These are phyloP conservation scores for Raphidocelis subcapitata DNA, from an alignment of 139 green algal species.

Conservation along the genomic window DNA sequence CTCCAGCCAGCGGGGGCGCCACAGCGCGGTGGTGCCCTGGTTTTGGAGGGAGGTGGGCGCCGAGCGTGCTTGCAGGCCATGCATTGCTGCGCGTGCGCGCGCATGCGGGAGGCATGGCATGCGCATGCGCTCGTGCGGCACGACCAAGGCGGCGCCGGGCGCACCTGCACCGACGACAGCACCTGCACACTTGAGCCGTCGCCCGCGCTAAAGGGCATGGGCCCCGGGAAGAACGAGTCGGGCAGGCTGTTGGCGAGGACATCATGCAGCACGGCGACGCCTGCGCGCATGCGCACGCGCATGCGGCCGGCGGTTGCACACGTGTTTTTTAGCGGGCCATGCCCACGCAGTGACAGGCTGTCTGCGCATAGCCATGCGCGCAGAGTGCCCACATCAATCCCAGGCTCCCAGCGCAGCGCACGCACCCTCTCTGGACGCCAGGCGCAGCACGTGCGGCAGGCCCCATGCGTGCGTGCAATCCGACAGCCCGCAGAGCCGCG, in stretches of 20 bases:
- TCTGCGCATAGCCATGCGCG: neutral
- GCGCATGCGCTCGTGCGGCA: neutral
- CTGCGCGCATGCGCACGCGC: slow-evolving; percentile 8
- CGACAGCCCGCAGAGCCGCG: slow-evolving; percentile 40
- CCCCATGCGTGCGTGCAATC: slow-evolving; percentile 27
- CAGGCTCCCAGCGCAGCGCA: neutral
- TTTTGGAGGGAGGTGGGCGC: too few species aligned
- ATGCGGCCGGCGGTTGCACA: neutral
- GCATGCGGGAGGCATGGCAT: neutral
- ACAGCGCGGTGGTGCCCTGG: slow-evolving; percentile 38
- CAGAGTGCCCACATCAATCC: neutral
- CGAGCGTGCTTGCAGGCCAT: too few species aligned
- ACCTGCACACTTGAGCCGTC: slow-evolving; percentile 42
- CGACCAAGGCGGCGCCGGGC: too few species aligned
- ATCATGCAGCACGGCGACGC: slow-evolving; percentile 32
- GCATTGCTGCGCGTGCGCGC: neutral
- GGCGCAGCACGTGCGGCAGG: slow-evolving; percentile 53
- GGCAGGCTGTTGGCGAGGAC: slow-evolving; percentile 39
- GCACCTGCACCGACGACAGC: slow-evolving; percentile 44
- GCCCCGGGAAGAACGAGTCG: slow-evolving; percentile 38
- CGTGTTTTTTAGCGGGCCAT: neutral
- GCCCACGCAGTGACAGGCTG: neutral
- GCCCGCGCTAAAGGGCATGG: slow-evolving; percentile 21
- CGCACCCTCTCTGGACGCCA: slow-evolving; percentile 42
- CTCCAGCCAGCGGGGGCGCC: slow-evolving; percentile 39